Percentiles rank a stretch among this genome's conserved stretches.
These are phyloP conservation scores for Whalleya microplaca DNA, from an alignment of 2,329 filamentous ascomycete genomes.

Conservation along the genomic window DNA sequence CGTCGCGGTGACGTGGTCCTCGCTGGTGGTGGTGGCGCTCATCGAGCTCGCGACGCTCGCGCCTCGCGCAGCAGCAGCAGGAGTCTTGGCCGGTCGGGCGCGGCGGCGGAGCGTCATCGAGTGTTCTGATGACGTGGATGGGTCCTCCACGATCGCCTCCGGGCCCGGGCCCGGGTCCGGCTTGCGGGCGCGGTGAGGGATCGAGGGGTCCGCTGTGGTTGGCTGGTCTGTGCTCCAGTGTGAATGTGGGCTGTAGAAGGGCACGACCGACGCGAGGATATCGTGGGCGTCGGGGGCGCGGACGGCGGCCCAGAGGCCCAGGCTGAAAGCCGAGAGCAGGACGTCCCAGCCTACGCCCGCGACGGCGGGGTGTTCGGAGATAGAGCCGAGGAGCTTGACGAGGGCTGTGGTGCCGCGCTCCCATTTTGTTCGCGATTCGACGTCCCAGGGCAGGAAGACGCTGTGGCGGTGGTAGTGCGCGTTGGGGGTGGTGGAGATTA, in stretches of 20 bases:
- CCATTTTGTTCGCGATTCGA: slow-evolving; percentile 47
- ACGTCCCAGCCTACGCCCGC: slow-evolving; percentile 62
- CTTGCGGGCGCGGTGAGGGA: too few relatives aligned
- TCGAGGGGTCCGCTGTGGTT: too few relatives aligned
- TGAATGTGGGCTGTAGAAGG: slow-evolving; percentile 37
- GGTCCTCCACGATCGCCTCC: slow-evolving; percentile 11
- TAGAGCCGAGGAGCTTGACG: slow-evolving; percentile 51
- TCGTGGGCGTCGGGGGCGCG: slow-evolving; percentile 54
- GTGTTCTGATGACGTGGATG: slow-evolving; percentile 11
- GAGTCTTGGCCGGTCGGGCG: slow-evolving; percentile 18
- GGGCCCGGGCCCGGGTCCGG: too few relatives aligned
- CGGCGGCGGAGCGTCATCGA: slow-evolving; percentile 29
- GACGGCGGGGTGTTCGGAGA: slow-evolving; percentile 61
- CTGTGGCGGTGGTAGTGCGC: slow-evolving; percentile 54
- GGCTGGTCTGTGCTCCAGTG: too few relatives aligned
- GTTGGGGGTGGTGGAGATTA: slow-evolving; percentile 52
- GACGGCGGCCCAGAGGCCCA: slow-evolving; percentile 62
- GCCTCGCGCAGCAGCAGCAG: slow-evolving; percentile 2
- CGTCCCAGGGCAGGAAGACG: slow-evolving; percentile 49
- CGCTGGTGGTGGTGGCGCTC: slow-evolving; percentile 26
- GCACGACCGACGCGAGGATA: slow-evolving; percentile 47
- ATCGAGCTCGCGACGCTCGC: slow-evolving; percentile 32
- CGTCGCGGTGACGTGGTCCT: slow-evolving; percentile 9
- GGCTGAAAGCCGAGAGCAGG: slow-evolving; percentile 54
- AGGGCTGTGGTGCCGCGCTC: slow-evolving; percentile 51